phyloP scores from a whole-genome alignment of 2,329 filamentous ascomycete genomes.

The Rutstroemia sp. region DNA sequence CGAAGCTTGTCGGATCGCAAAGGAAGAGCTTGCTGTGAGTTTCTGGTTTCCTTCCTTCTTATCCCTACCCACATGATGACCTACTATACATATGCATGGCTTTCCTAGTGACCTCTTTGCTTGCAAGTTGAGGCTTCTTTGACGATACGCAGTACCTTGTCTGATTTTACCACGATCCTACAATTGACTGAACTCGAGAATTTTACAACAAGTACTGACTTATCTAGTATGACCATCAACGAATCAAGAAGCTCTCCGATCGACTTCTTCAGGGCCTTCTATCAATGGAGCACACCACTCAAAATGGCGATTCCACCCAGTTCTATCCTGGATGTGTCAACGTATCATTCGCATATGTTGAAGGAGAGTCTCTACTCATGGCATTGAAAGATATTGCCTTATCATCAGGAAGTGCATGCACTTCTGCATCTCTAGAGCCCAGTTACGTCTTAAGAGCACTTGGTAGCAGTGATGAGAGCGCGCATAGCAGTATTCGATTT shows the following conservation, averaged over 20 bases:
- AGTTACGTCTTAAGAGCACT: slow-evolving; percentile 92
- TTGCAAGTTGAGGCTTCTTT: slow-evolving; percentile 31
- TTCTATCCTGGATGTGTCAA: slow-evolving; percentile 98
- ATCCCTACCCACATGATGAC: slow-evolving; percentile 58
- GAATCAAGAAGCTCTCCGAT: slow-evolving; percentile 76
- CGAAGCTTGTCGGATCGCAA: slow-evolving; percentile 87
- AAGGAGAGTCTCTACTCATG: slow-evolving; percentile 97
- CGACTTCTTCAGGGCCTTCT: slow-evolving; percentile 76
- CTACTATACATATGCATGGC: slow-evolving; percentile 79
- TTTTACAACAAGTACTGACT: slow-evolving; percentile 17
- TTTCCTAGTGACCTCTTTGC: slow-evolving; percentile 63
- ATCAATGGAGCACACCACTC: slow-evolving; percentile 80
- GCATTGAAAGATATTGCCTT: slow-evolving; percentile 95
- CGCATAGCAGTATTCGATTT: slow-evolving; percentile 95
- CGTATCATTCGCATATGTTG: slow-evolving; percentile 96
- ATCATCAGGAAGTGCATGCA: slow-evolving; percentile 94
- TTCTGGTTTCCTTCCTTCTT: slow-evolving; percentile 14
- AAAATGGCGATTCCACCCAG: slow-evolving; percentile 75
- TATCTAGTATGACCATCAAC: slow-evolving; percentile 79
- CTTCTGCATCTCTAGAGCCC: slow-evolving; percentile 90
- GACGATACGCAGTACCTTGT: slow-evolving; percentile 29
- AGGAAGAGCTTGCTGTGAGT: slow-evolving; percentile 83
- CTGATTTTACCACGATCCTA: slow-evolving; percentile 16
- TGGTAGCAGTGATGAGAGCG: slow-evolving; percentile 93
- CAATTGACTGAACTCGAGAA: slow-evolving; percentile 21